phyloP scores from a whole-genome alignment of 2,329 filamentous ascomycete species.

The Ophiosphaerella herpotricha region DNA sequence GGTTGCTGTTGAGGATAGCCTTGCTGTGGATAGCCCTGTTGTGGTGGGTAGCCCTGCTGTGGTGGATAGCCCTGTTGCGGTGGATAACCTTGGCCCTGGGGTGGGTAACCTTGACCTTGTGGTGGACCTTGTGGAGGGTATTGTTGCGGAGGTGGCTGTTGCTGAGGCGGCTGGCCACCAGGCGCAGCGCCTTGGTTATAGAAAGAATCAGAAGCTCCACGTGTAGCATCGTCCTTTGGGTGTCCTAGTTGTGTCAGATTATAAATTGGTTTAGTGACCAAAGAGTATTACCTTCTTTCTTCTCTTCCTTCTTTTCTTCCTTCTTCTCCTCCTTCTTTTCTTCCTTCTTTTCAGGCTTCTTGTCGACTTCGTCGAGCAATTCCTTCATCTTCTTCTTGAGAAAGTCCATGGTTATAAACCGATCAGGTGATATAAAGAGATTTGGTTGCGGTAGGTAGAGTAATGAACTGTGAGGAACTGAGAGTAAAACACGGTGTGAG shows the following conservation, averaged over 20 bases:
- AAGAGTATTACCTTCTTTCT: conserved; percentile 1
- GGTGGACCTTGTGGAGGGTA: no score
- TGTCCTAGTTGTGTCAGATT: background rate
- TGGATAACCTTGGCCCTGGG: conserved; percentile 7
- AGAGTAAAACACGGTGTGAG: conserved; percentile 11
- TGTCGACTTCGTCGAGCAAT: conserved; percentile 47
- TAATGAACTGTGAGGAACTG: background rate
- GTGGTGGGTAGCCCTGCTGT: conserved; percentile 19
- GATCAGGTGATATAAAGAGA: background rate
- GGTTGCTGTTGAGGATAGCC: conserved; percentile 33
- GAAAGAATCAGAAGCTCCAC: conserved; percentile 23
- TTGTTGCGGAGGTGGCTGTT: conserved; percentile 11
- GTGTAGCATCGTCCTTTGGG: conserved; percentile 18
- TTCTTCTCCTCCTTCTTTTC: conserved; percentile 24
- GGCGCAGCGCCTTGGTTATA: conserved; percentile 18
- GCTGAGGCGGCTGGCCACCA: conserved; percentile 21
- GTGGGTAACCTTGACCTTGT: no score
- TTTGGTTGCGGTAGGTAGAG: background rate
- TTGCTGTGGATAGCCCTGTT: conserved; percentile 27
- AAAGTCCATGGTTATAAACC: conserved; percentile 46
- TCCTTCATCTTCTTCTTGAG: conserved; percentile 54
- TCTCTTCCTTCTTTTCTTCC: conserved; percentile 32
- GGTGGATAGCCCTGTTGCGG: conserved; percentile 16
- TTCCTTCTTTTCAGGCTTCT: conserved; percentile 37
- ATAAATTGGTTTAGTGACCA: background rate